Evolutionary conservation across 2,329 filamentous ascomycete genomes (phyloP).

Genomic region (Pseudogymnoascus sp.): DNA sequence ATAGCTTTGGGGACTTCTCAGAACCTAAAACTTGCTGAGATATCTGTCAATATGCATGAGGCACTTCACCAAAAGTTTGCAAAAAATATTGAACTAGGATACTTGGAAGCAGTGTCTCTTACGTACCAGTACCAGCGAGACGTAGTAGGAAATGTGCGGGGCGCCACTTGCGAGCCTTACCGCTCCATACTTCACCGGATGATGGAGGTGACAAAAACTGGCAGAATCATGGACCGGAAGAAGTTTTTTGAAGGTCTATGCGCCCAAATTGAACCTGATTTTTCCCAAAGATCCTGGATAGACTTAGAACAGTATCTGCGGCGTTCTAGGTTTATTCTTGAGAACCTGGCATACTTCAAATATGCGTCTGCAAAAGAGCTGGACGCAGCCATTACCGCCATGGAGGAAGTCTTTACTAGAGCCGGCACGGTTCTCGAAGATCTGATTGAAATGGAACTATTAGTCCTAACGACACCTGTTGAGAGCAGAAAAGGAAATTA

Average conservation of each 20-base stretch:
- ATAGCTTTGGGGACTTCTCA: constrained; percentile 83
- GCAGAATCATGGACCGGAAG: too few species aligned
- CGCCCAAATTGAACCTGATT: constrained; percentile 69
- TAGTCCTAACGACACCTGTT: too few species aligned
- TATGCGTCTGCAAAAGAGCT: constrained; percentile 75
- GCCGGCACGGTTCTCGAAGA: constrained; percentile 77
- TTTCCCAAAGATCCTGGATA: constrained; percentile 50
- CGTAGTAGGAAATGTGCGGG: too few species aligned
- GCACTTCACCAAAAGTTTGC: constrained; percentile 81
- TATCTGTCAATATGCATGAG: constrained; percentile 73
- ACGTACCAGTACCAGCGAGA: too few species aligned
- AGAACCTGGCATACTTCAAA: constrained; percentile 84
- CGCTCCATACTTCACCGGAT: too few species aligned
- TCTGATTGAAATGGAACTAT: too few species aligned
- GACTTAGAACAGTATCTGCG: constrained; percentile 58
- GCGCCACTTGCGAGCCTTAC: too few species aligned
- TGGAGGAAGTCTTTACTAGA: constrained; percentile 74
- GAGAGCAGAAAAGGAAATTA: too few species aligned
- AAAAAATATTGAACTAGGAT: neutral
- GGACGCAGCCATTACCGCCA: constrained; percentile 59
- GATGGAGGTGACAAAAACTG: too few species aligned
- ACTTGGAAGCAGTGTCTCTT: too few species aligned
- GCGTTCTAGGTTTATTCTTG: constrained; percentile 72
- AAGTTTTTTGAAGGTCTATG: constrained; percentile 24
- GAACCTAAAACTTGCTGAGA: constrained; percentile 63